Evolutionary conservation across 2,329 filamentous ascomycete genomes (phyloP).

Genomic region (Zalaria obscura): DNA sequence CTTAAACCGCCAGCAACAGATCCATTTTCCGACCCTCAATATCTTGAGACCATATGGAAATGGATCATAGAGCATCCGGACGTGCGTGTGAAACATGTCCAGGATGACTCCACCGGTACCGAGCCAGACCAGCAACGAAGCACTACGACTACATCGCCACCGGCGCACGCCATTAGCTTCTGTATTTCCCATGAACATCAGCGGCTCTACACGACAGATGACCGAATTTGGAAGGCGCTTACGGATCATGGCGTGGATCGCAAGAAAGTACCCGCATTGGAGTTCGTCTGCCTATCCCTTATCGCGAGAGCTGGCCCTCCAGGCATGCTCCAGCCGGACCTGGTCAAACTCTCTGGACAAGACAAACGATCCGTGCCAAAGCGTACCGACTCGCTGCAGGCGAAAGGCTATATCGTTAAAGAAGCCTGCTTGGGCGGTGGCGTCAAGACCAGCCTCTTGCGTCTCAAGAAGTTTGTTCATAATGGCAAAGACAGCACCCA

Average conservation of each 20-base stretch:
- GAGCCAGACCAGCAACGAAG: not conserved
- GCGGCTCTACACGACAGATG: conserved; percentile 37
- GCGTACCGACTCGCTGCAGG: conserved; percentile 41
- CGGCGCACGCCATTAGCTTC: not conserved
- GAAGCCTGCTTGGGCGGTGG: conserved; percentile 32
- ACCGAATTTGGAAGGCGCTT: conserved; percentile 45
- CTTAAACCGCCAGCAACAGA: conserved; percentile 9
- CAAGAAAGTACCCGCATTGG: conserved; percentile 36
- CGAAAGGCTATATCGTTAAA: conserved; percentile 50
- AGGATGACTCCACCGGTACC: not conserved
- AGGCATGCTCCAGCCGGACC: conserved; percentile 44
- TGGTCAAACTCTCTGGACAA: conserved; percentile 41
- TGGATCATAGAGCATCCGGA: conserved; percentile 44
- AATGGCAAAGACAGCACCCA: conserved; percentile 3
- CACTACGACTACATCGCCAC: no score
- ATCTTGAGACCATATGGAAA: conserved; percentile 41
- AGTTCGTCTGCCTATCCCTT: conserved; percentile 43
- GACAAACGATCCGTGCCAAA: conserved; percentile 51
- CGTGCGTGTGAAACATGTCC: conserved; percentile 27
- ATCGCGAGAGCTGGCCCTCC: conserved; percentile 39
- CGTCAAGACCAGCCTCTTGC: conserved; percentile 41
- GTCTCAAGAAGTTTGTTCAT: conserved; percentile 35
- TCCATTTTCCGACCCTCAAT: conserved; percentile 29
- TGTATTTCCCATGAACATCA: conserved; percentile 4
- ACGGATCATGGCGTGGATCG: conserved; percentile 45